Base-by-base conservation (phyloP, 306 rosid genomes). In the Ormosia semicastrata region DNA sequence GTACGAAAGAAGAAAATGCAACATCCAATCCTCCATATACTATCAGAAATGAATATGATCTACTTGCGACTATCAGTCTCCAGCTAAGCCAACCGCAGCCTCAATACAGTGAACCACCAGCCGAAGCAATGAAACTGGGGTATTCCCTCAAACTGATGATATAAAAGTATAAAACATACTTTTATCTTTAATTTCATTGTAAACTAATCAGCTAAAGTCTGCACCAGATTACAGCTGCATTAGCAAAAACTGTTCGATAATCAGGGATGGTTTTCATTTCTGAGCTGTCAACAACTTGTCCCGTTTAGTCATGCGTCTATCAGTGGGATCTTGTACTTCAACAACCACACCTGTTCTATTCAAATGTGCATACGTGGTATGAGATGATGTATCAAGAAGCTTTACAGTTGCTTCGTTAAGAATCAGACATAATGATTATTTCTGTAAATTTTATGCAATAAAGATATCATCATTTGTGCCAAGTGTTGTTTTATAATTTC, bases 61-160 rank as follows among this genome's bases (percentile, higher is more conserved):
- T 87, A 75, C 90, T 73, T 37, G 78, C 76, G 37, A 86, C 94
- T 44, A 83, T 89, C 62, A 65, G 86, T 76, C 95, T 93, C 74
- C 94, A 90, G 88, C 93, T 93, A 87, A 88, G 94, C 82, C 95
- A 82, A 77, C 92, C 98, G 64, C 87, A 70, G 71, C 15, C 94
- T 82, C 89, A 86, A 54, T 82, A 82, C 85, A 86, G 66, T 39
- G 90, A 86, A 82, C 77, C 76, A 76, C 70, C 85, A 52, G 73
- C 57, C 79, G 82, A 79, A 57, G 88, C 84, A 77, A 85, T 86
- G 80, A 87, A 83, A 75, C 82, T 90, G 58, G 94, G 99, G 99
- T 95, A 94, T 65, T 79, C 67, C 71, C 83, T 86, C 76, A 64
- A 71, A 59, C 87, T 62, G 11, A 77, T 68, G 24, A 24, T 24